Conservation (phyloP, 2,329 filamentous ascomycete species). For the Cladophialophora bantiana region DNA sequence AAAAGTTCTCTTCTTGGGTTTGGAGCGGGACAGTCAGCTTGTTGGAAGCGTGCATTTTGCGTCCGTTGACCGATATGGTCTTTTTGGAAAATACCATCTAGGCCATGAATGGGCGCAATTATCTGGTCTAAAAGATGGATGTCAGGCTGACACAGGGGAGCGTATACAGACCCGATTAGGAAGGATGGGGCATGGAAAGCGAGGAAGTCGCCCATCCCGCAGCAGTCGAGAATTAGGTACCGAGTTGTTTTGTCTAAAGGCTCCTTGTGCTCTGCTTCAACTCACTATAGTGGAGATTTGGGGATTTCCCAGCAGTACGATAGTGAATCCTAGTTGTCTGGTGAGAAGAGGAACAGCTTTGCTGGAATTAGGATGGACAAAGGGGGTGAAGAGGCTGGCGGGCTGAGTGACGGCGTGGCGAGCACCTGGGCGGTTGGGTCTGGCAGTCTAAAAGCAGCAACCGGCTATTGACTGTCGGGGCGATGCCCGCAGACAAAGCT, state of each 20-base stretch:
- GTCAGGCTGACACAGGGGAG: background rate
- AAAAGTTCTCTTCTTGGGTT: background rate
- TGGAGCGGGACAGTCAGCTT: slow-evolving; percentile 14
- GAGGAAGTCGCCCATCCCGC: background rate
- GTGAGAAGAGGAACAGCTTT: background rate
- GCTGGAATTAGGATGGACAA: too few relatives aligned
- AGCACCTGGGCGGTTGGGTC: background rate
- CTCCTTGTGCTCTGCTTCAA: background rate
- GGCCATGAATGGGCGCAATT: background rate
- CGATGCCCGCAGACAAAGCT: background rate
- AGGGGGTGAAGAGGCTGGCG: too few relatives aligned
- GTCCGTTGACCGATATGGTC: background rate
- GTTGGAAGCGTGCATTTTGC: slow-evolving; percentile 5
- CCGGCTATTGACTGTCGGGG: background rate
- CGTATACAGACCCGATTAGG: background rate
- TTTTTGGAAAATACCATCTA: background rate
- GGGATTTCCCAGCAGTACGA: too few relatives aligned
- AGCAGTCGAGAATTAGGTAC: too few relatives aligned
- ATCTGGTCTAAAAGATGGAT: background rate
- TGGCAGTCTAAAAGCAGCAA: background rate
- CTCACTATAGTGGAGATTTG: background rate
- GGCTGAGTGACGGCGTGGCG: background rate
- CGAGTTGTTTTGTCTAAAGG: background rate
- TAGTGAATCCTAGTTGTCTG: too few relatives aligned
- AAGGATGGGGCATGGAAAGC: background rate